Evolutionary conservation across 352 stramenopile genomes (phyloP).

Genomic region (Aphanomyces stellatus): DNA sequence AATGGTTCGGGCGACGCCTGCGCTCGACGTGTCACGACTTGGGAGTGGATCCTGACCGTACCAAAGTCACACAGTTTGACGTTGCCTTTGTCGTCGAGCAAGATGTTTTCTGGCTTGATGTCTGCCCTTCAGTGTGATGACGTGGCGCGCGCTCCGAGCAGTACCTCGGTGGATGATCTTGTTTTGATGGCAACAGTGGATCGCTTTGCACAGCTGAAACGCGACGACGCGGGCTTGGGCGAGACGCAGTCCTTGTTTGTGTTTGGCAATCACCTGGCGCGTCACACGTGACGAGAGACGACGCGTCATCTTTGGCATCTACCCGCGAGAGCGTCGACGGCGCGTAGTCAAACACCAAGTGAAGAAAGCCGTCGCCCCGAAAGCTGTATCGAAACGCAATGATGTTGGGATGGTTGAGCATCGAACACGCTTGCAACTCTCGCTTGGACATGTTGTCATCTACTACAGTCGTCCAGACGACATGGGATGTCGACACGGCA

Average conservation of each 20-base stretch:
- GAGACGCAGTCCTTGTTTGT: constrained; percentile 51
- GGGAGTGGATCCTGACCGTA: constrained; percentile 17
- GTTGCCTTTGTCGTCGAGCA: constrained; percentile 58
- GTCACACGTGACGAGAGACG: no score
- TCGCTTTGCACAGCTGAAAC: constrained; percentile 64
- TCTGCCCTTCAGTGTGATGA: constrained; percentile 27
- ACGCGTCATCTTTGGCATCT: no score
- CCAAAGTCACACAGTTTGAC: constrained; percentile 78
- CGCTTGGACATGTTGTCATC: constrained; percentile 70
- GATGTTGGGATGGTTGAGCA: constrained; percentile 72
- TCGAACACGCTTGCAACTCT: constrained; percentile 74
- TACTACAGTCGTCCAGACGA: constrained; percentile 11
- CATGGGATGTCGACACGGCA: constrained; percentile 15
- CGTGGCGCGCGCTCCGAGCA: background rate
- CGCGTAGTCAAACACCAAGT: constrained; percentile 75
- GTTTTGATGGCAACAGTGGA: constrained; percentile 70
- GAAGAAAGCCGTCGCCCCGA: constrained; percentile 58
- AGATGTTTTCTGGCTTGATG: constrained; percentile 76
- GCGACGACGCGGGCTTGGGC: constrained; percentile 37
- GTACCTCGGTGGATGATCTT: constrained; percentile 73
- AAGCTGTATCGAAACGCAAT: constrained; percentile 79
- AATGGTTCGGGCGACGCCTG: constrained; percentile 58
- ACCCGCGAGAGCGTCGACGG: constrained; percentile 65
- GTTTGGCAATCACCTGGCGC: constrained; percentile 45
- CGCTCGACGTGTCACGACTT: background rate